phyloP scores from a whole-genome alignment of 2,329 filamentous ascomycete species.

The Botrytis tulipae region DNA sequence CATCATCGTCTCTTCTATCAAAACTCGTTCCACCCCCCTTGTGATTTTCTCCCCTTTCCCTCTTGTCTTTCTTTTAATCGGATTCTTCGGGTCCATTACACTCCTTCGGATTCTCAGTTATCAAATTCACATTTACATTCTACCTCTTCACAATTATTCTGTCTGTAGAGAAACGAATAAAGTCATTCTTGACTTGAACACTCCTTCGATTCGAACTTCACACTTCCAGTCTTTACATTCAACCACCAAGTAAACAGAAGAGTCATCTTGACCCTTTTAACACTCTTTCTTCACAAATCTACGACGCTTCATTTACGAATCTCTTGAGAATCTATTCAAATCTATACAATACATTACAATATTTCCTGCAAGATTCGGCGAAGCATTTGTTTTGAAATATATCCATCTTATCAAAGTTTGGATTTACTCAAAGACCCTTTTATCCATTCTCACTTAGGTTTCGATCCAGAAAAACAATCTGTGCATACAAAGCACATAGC shows the following conservation, averaged over 20 bases:
- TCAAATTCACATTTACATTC: slow-evolving; percentile 25
- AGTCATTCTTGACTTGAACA: not conserved
- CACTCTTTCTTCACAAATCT: not conserved
- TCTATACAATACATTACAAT: slow-evolving; percentile 29
- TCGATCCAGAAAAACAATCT: not conserved
- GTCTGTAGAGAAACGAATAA: not conserved
- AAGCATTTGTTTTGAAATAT: slow-evolving; percentile 24
- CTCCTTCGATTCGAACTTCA: not conserved
- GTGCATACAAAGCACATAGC: slow-evolving; percentile 14
- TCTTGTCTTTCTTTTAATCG: slow-evolving; percentile 34
- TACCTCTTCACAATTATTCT: not conserved
- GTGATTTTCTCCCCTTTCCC: slow-evolving; percentile 34
- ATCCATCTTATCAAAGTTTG: slow-evolving; percentile 5
- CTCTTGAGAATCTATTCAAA: slow-evolving; percentile 14
- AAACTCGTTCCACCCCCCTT: slow-evolving; percentile 21
- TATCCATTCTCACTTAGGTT: slow-evolving; percentile 10
- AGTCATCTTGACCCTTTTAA: slow-evolving; percentile 12
- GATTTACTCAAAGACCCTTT: slow-evolving; percentile 10
- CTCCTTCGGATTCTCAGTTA: slow-evolving; percentile 38
- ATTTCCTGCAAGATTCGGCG: slow-evolving; percentile 40
- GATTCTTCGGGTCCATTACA: slow-evolving; percentile 48
- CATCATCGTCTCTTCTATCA: slow-evolving; percentile 17
- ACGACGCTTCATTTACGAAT: slow-evolving; percentile 9
- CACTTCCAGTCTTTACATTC: slow-evolving; percentile 24
- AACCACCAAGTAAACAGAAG: slow-evolving; percentile 6